These are phyloP conservation scores for Daldinia vernicosa DNA, from an alignment of 495 filamentous ascomycete species.

Conservation along the genomic window DNA sequence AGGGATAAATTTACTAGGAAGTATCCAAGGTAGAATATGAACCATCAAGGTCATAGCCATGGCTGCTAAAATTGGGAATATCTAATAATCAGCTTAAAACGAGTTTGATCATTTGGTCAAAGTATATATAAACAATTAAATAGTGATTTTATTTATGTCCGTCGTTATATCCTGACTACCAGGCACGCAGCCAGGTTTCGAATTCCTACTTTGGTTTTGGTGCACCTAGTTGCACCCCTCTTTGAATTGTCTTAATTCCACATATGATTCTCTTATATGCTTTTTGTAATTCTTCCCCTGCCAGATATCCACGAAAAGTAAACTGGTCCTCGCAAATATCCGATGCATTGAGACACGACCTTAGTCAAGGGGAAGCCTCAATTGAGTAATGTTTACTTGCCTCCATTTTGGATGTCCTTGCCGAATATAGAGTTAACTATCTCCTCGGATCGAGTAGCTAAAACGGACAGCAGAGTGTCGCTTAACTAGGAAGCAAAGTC, in stretches of 20 bases:
- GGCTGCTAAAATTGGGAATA: too few species aligned
- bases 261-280: neutral
- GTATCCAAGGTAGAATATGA: too few species aligned
- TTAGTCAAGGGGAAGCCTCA: neutral
- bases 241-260: too few species aligned
- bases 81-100: too few species aligned
- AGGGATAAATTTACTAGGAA: too few species aligned
- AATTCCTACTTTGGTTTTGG: neutral
- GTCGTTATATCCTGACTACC: neutral
- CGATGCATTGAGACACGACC: neutral
- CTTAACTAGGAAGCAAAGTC: conserved; percentile 60
- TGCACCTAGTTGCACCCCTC: neutral
- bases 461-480: conserved; percentile 80
- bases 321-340: too few species aligned
- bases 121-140: neutral
- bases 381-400: neutral
- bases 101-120: too few species aligned
- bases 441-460: conserved; percentile 78
- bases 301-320: too few species aligned
- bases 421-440: conserved; percentile 81
- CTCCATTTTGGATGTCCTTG: neutral
- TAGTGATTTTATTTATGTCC: neutral
- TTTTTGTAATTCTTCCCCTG: too few species aligned
- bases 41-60: too few species aligned
- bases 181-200: neutral